These are phyloP conservation scores for Phytophthora sansomeana DNA, from an alignment of 352 stramenopile species.

Conservation along the genomic window DNA sequence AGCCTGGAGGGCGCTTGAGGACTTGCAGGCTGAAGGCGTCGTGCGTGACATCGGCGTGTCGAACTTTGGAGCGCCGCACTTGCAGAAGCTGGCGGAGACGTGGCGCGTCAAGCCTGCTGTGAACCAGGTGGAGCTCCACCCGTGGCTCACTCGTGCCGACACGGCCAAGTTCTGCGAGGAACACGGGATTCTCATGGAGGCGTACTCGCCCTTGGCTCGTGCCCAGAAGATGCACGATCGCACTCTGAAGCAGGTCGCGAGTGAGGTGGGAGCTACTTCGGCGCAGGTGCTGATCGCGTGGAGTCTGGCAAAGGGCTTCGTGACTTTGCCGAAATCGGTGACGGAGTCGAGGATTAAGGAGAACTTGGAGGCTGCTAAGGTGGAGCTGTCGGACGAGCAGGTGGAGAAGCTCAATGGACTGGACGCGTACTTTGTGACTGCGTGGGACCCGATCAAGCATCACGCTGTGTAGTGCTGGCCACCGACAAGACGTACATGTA, in stretches of 20 bases:
- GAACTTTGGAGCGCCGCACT: constrained; percentile 87
- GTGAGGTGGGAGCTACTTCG: constrained; percentile 44
- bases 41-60: constrained; percentile 89
- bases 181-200: constrained; percentile 58
- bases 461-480: constrained; percentile 35
- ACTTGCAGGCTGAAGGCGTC: constrained; percentile 59
- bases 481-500: background rate
- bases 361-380: constrained; percentile 49
- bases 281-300: constrained; percentile 67
- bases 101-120: constrained; percentile 62
- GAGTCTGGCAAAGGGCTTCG: constrained; percentile 60
- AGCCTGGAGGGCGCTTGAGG: constrained; percentile 63
- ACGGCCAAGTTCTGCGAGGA: constrained; percentile 67
- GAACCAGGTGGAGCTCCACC: constrained; percentile 87
- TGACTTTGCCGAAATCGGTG: constrained; percentile 76
- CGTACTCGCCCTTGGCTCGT: constrained; percentile 66
- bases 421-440: constrained; percentile 59
- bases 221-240: constrained; percentile 49
- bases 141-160: constrained; percentile 69
- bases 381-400: constrained; percentile 50
- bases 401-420: constrained; percentile 52
- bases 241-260: constrained; percentile 46
- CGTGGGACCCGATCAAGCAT: constrained; percentile 65
- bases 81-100: constrained; percentile 67
- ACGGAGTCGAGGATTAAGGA: constrained; percentile 60